Percentiles rank a stretch among this genome's conserved stretches.
phyloP scores from a whole-genome alignment of 106 monocot species.

The Phalaenopsis aphrodite region DNA sequence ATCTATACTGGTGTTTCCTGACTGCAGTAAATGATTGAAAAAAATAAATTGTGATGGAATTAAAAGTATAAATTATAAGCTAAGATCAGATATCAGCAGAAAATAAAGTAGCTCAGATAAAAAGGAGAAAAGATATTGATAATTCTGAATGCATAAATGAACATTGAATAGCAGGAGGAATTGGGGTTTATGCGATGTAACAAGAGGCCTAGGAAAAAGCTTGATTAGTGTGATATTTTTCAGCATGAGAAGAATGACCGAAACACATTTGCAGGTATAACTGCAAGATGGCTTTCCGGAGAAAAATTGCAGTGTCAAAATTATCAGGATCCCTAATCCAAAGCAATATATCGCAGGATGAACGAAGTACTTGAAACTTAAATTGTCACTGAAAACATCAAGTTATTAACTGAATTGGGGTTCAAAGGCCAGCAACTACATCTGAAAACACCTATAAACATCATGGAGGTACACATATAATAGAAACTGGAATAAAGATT shows the following conservation, averaged over 20 bases:
- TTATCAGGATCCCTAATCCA: background rate
- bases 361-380: background rate
- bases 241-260: too few species aligned
- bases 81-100: background rate
- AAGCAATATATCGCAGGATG: background rate
- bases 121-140: background rate
- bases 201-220: too few species aligned
- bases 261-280: background rate
- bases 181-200: too few species aligned
- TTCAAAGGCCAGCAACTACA: too few species aligned
- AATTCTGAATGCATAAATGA: too few species aligned
- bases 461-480: too few species aligned
- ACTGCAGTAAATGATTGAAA: conserved; percentile 23
- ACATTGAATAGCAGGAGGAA: too few species aligned
- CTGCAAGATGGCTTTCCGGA: background rate
- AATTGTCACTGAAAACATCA: too few species aligned
- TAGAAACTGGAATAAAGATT: too few species aligned
- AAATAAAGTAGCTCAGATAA: background rate
- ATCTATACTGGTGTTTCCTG: conserved; percentile 31
- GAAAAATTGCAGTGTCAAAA: background rate
- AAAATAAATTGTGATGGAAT: background rate
- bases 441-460: too few species aligned
- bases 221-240: too few species aligned
- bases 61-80: background rate
- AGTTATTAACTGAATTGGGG: too few species aligned